These are phyloP conservation scores for Fusarium hostae DNA, from an alignment of 2,329 filamentous ascomycete species.

Conservation along the genomic window DNA sequence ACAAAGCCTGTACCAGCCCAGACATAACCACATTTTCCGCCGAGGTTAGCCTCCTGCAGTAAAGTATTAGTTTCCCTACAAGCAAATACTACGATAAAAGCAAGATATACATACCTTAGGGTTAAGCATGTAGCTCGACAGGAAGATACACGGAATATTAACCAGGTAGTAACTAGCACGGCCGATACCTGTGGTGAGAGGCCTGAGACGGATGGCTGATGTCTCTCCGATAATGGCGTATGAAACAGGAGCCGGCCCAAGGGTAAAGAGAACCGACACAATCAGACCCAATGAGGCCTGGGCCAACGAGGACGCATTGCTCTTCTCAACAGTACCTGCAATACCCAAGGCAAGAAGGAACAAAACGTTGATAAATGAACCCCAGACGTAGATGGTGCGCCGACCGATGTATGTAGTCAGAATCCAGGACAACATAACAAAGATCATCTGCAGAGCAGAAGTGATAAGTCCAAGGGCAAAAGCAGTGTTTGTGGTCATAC, in stretches of 20 bases:
- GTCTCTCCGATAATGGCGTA: constrained; percentile 76
- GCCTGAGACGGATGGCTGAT: constrained; percentile 70
- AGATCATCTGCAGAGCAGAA: constrained; percentile 69
- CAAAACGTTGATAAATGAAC: constrained; percentile 63
- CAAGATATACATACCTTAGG: constrained; percentile 38
- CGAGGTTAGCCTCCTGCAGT: neutral
- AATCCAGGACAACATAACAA: constrained; percentile 75
- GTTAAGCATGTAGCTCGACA: constrained; percentile 70
- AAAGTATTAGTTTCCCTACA: neutral
- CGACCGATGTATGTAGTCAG: constrained; percentile 73
- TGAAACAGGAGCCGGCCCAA: constrained; percentile 71
- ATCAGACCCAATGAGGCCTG: constrained; percentile 72
- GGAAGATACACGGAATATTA: constrained; percentile 74
- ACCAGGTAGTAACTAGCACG: constrained; percentile 72
- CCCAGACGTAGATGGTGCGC: constrained; percentile 72
- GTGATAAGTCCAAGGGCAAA: constrained; percentile 73
- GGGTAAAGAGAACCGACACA: constrained; percentile 71
- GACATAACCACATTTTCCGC: neutral
- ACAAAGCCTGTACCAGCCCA: neutral
- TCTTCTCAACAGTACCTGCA: constrained; percentile 62
- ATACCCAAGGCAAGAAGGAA: constrained; percentile 70
- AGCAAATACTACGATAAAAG: accelerated
- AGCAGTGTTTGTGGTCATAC: constrained; percentile 63
- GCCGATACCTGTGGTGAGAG: constrained; percentile 72
- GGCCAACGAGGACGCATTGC: constrained; percentile 39